Conservation (phyloP, 2,329 filamentous ascomycete genomes). For the Trichoderma aggressivum region DNA sequence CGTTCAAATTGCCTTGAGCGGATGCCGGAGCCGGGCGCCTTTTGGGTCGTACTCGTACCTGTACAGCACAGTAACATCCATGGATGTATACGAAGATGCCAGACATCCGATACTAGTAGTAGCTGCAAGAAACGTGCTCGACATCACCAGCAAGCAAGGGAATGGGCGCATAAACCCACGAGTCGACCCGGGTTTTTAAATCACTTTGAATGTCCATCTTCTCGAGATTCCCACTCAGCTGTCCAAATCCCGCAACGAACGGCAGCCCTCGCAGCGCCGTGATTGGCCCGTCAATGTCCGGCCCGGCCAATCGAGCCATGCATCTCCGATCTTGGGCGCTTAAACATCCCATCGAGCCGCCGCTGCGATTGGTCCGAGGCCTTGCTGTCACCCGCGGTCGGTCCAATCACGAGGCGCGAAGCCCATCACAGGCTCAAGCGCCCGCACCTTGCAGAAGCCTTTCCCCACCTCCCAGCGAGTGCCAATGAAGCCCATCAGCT, state of each 20-base stretch:
- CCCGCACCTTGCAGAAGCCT: slow-evolving; percentile 12
- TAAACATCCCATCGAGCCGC: slow-evolving; percentile 23
- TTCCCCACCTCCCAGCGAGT: slow-evolving; percentile 8
- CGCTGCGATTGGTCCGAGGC: slow-evolving; percentile 28
- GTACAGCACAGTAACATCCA: background rate
- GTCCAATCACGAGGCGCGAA: background rate
- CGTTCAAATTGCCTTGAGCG: background rate
- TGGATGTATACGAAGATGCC: background rate
- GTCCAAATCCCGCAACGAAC: background rate
- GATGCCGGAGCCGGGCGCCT: slow-evolving; percentile 10
- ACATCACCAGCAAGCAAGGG: background rate
- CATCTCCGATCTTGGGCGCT: slow-evolving; percentile 31
- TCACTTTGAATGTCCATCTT: background rate
- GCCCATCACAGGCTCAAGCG: slow-evolving; percentile 9
- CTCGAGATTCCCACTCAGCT: background rate
- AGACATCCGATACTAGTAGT: too few relatives aligned
- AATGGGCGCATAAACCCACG: background rate
- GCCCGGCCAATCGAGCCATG: slow-evolving; percentile 28
- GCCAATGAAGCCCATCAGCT: background rate
- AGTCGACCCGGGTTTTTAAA: background rate
- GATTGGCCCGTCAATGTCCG: slow-evolving; percentile 29
- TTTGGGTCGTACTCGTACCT: background rate
- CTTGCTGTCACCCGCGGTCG: slow-evolving; percentile 13
- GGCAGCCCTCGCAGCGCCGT: background rate
- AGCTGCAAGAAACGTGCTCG: background rate